Base-by-base conservation (phyloP, 805 yeast genomes). In the Metschnikowia amazonensis region DNA sequence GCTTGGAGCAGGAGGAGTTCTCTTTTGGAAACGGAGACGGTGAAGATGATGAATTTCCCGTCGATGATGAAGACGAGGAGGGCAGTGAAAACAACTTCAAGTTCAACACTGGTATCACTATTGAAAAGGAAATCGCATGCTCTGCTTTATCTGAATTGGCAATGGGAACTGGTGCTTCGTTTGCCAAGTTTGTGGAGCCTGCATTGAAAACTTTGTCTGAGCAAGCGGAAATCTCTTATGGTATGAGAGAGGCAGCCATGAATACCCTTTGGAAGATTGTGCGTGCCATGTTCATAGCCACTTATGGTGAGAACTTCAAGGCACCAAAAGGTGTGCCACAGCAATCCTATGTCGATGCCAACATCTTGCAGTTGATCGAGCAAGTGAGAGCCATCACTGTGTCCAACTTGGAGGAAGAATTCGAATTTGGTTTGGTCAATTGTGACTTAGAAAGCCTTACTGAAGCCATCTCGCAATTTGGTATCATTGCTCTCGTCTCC, bases 111-210 rank as follows among this genome's bases (percentile, higher is more conserved):
- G 97, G 96, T 74, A 81, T 94, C 58, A 88, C 97, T 54, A 84
- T 87, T 58, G 99, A 92, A 71, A 92, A 92, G 70, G 97, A 90
- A 70, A 87, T 89, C 55, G 96, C 96, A n/a, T 78, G 90, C 37
- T 88, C 89, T 60, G 94, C 96, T 6, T 70, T 89, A 55, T 80
- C 87, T 41, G 98, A 94, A 63, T 79, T 90, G 63, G 96, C 96
- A 43, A 67, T 77, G 44, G 97, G 95, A 57, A 86, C 96, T 40
- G 86, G 89, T 60, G 82, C 79, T 47, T 81, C 81, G 44, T 89
- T 92, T 69, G 78, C 82, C 59, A 81, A 82, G 59, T 89, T 81
- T 60, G 84, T 89, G 49, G 89, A 87, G 63, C 68, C 81, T 46
- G 76, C 89, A 21, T 68, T 86, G 56, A 74, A 76, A 51, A 75